Evolutionary conservation across 2,329 filamentous ascomycete genomes (phyloP), one percentile per base, ranked within the genome.

Genomic region (Xylaria sp.): DNA sequence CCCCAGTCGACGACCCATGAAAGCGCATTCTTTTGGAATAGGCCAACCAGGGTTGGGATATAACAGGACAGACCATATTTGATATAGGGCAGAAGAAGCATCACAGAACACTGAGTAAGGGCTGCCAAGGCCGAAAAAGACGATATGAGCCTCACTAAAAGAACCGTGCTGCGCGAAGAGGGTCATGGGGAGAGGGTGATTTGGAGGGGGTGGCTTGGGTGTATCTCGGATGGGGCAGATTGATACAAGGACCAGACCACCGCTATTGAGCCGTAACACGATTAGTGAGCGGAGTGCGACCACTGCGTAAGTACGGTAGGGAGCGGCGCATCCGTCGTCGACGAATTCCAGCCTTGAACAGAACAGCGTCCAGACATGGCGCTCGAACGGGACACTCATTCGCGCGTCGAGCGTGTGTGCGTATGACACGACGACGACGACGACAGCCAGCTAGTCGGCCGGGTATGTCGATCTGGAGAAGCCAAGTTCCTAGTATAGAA

Each of bases 131-230:
- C 54, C 54, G 65, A 59, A 38, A 64, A 61, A 61, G 58, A 60
- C 62, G 46, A 57, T 43, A 57, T 58, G 61, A 62, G 54, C 56
- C 56, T 66, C 64, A 61, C 58, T 56, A 55, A 58, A 63, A 55
- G 49, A 59, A 57, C 62, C 55, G 56, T 55, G 48, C 59, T 63
- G 56, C 48, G 19, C 54, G 52, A 13, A 40, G 55, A 58, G 54
- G 29, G 44, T 47, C 40, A 47, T 60, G 54, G 47, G 51, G 48
- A 41, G 37, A 57, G 29, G 51, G 46, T 48, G 51, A 66, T 66
- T 70, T 68, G 67, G 72, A 72, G 73, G 72, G 74, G 72, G 73
- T 75, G 74, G 70, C 71, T 77, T 77, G 77, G 60, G 63, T 38
- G 41, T 46, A 46, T 47, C 52, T 57, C 51, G 41, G 38, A 55